A percentile compares a stretch with the other conserved stretches of the same genome.
Conservation (phyloP, 805 yeast species). For the Zygoascus biomembranicola region DNA sequence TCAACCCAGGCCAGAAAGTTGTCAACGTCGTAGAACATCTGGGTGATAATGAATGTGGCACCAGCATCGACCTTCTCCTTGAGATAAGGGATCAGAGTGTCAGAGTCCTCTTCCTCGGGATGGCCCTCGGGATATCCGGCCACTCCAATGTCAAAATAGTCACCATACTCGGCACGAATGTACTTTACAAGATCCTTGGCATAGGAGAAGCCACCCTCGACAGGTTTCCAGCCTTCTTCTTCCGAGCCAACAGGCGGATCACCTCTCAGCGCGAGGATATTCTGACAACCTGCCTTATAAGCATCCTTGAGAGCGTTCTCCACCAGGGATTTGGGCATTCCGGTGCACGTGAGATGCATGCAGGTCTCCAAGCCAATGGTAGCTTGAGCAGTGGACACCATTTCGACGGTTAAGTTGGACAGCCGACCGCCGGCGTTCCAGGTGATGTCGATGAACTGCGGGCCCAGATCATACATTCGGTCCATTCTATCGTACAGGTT, state of each 20-base stretch:
- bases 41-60: constrained; percentile 89
- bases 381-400: constrained; percentile 84
- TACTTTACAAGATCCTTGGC: constrained; percentile 81
- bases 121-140: constrained; percentile 98
- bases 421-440: constrained; percentile 98
- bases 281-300: constrained; percentile 86
- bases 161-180: constrained; percentile 70
- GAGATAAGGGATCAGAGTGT: constrained; percentile 48
- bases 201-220: constrained; percentile 73
- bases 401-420: constrained; percentile 77
- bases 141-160: constrained; percentile 88
- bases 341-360: constrained; percentile 96
- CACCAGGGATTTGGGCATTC: constrained; percentile 74
- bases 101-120: constrained; percentile 67
- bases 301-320: constrained; percentile 83
- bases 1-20: constrained; percentile 77
- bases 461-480: constrained; percentile 87
- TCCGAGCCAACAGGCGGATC: constrained; percentile 60
- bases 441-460: constrained; percentile 89
- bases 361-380: constrained; percentile 91
- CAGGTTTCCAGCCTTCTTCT: constrained; percentile 23
- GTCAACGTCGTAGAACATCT: constrained; percentile 93
- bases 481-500: constrained; percentile 96
- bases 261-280: constrained; percentile 89
- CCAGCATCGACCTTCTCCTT: constrained; percentile 91